Evolutionary conservation across 371 early-diverging fungal genomes (phyloP), one percentile per base, ranked within the genome.

Genomic region (Furculomyces boomerangus): DNA sequence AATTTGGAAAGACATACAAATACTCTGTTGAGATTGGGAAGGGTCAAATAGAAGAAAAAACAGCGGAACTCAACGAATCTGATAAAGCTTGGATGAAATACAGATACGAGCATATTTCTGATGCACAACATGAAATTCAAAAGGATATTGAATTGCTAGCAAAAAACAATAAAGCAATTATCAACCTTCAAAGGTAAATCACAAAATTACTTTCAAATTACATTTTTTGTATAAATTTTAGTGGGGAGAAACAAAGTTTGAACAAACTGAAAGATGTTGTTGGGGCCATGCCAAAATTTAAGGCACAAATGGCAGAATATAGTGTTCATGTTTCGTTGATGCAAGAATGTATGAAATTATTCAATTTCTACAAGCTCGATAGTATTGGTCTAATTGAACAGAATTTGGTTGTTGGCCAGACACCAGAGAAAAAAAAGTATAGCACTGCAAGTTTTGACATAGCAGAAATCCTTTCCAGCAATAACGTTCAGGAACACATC

Each of bases 31-130:
- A 76, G 50, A 77, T 74, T 28, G 75, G 71, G 25, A 71, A 74
- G 55, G 77, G 76, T 57, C 72, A 69, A 2, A 53, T 60, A 54
- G 74, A 71, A 14, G 69, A 75, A 60, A 76, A 80, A 45, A 75
- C 74, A 0, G 28, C 30, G 8, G 67, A 72, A 5, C 62, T 82
- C 48, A 57, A 61, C 20, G 83, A 84, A 54, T 86, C 86, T 50
- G 92, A 91, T 60, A 65, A 68, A 2, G 72, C 90, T 2, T 91
- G 86, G 72, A 74, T 76, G 31, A 75, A 79, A 10, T 79, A 89
- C 57, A 82, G 97, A 8, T 93, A 93, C 63, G 78, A 79, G 70
- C 96, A 96, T 62, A 93, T 93, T 66, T 88, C 90, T 14, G 92
- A 89, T 31, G 84, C 88, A 1, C 84, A 83, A 24, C 80, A 85